Evolutionary conservation across 345 rosid genomes (phyloP).

Genomic region (Euphorbia pulcherrima): DNA sequence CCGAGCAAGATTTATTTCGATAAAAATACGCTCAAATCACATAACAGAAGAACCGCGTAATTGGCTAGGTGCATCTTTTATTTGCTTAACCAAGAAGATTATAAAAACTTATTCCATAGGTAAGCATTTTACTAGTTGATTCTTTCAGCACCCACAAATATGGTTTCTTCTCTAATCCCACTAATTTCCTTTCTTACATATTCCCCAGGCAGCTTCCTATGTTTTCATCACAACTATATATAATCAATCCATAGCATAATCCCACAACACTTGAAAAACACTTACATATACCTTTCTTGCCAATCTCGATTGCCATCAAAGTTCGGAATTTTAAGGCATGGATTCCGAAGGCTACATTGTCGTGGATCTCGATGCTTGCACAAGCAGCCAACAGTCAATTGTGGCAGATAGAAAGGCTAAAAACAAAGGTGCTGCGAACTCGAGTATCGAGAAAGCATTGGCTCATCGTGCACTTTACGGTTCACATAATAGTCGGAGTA

Average conservation of each 20-base stretch:
- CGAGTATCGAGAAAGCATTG: constrained; percentile 37
- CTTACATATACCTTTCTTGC: neutral
- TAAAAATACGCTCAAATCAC: no score
- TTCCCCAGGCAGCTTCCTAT: constrained; percentile 18
- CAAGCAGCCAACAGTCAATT: constrained; percentile 17
- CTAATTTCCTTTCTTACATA: constrained; percentile 7
- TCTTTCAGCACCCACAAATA: constrained; percentile 18
- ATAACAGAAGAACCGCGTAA: neutral
- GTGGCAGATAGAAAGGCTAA: constrained; percentile 16
- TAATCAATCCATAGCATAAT: neutral
- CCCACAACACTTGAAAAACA: constrained; percentile 7
- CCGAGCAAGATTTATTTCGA: no score
- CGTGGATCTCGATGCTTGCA: constrained; percentile 19
- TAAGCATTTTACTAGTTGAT: constrained; percentile 16
- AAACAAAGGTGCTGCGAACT: constrained; percentile 13
- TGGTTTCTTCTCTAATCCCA: constrained; percentile 12
- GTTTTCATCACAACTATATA: neutral
- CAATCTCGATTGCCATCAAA: constrained; percentile 10
- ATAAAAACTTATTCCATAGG: constrained; percentile 33
- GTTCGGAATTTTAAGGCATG: constrained; percentile 11
- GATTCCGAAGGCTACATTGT: constrained; percentile 28
- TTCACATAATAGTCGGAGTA: constrained; percentile 22
- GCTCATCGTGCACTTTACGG: constrained; percentile 43
- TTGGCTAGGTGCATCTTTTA: constrained; percentile 15
- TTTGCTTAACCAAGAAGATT: constrained; percentile 36